Conservation (phyloP, 768 basidiomycete species). For the Xanthoconium stramineum region DNA sequence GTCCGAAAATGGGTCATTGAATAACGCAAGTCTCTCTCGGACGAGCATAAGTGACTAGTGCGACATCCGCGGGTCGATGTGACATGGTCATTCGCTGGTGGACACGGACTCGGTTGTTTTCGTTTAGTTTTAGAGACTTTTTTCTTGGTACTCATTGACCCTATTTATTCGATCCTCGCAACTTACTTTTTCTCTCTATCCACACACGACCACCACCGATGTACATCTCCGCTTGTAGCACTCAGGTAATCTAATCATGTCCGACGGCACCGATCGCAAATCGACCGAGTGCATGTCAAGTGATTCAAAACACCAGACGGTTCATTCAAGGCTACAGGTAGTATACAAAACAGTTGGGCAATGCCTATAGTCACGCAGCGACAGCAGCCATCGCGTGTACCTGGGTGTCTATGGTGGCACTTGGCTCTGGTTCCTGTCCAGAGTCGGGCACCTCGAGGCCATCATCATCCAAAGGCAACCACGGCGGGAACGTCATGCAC, state of each 20-base stretch:
- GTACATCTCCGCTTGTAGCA: conserved; percentile 19
- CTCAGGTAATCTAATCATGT: conserved; percentile 11
- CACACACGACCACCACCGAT: conserved; percentile 6
- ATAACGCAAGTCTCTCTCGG: conserved; percentile 4
- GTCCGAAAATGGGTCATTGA: conserved; percentile 74
- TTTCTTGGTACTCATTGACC: background rate
- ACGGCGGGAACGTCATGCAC: no score
- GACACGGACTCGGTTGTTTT: background rate
- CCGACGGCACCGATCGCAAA: background rate
- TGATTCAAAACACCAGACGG: no score
- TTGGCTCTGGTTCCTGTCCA: background rate
- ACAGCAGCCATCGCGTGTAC: no score
- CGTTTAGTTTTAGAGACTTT: background rate
- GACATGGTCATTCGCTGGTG: no score
- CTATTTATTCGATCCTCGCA: conserved; percentile 15
- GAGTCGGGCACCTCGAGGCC: background rate
- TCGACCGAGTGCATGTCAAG: background rate
- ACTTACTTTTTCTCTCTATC: background rate
- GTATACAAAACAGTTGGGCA: no score
- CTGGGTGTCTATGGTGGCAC: background rate
- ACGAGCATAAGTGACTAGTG: background rate
- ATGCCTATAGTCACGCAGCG: background rate
- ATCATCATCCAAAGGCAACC: no score
- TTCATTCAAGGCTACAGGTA: no score
- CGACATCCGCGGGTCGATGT: background rate